Conservation (phyloP, 2,329 filamentous ascomycete species). For the Trichophyton benhamiae region DNA sequence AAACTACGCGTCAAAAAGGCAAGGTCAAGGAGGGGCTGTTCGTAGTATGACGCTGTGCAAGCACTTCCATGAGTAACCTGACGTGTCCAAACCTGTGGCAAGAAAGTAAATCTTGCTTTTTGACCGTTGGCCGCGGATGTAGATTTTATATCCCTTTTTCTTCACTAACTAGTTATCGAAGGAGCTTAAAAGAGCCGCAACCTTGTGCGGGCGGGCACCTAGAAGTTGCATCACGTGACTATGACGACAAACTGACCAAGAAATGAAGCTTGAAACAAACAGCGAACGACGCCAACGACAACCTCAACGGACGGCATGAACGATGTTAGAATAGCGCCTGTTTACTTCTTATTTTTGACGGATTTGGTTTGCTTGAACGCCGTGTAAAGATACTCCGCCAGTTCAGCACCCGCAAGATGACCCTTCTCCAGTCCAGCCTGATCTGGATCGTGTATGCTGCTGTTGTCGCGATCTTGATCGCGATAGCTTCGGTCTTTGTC, state of each 20-base stretch:
- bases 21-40: background rate
- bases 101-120: too few relatives aligned
- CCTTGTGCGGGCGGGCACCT: background rate
- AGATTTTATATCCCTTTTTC: too few relatives aligned
- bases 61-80: too few relatives aligned
- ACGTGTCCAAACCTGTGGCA: too few relatives aligned
- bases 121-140: too few relatives aligned
- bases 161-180: too few relatives aligned
- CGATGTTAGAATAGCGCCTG: background rate
- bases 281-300: background rate
- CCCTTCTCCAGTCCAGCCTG: slow-evolving; percentile 69
- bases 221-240: background rate
- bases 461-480: slow-evolving; percentile 62
- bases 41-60: background rate
- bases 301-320: background rate
- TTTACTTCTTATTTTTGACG: background rate
- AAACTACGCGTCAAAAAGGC: background rate
- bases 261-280: background rate
- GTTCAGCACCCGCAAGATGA: slow-evolving; percentile 33
- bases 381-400: background rate
- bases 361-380: background rate
- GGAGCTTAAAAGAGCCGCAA: background rate
- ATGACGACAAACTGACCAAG: background rate
- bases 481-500: slow-evolving; percentile 71
- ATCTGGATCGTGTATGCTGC: slow-evolving; percentile 93